phyloP scores from a whole-genome alignment of 768 basidiomycete species.

The Leccinum subgranulosum region DNA sequence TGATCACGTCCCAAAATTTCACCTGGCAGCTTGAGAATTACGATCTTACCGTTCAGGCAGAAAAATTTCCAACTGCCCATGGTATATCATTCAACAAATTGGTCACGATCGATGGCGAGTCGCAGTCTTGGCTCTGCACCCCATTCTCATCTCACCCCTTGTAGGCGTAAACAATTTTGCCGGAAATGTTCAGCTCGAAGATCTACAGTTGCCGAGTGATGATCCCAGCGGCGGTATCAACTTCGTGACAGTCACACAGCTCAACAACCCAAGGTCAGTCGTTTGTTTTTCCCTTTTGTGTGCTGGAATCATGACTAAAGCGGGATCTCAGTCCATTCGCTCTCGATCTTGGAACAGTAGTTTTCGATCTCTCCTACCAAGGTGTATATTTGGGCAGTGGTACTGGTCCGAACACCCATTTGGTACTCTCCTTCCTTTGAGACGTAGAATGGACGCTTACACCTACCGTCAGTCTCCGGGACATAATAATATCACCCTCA shows the following conservation, averaged over 20 bases:
- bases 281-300: neutral
- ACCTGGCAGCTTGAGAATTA: constrained; percentile 62
- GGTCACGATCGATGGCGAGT: constrained; percentile 52
- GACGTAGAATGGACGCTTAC: neutral
- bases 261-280: constrained; percentile 56
- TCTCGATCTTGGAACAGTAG: constrained; percentile 64
- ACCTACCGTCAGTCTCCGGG: constrained; percentile 42
- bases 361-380: constrained; percentile 59
- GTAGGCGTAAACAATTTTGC: constrained; percentile 61
- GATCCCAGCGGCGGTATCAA: constrained; percentile 65
- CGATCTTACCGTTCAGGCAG: constrained; percentile 60
- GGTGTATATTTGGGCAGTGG: constrained; percentile 56
- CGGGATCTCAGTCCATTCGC: constrained; percentile 51
- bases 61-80: constrained; percentile 64
- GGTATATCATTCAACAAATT: constrained; percentile 64
- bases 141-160: neutral
- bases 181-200: constrained; percentile 50
- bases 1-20: constrained; percentile 68
- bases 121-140: neutral
- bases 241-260: constrained; percentile 52
- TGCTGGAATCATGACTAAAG: constrained; percentile 1
- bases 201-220: constrained; percentile 66
- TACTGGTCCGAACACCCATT: constrained; percentile 45
- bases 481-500: constrained; percentile 55
- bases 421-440: constrained; percentile 37